Evolutionary conservation across 306 rosid species (phyloP).

Genomic region (cucumber (Cucumis sativus)): DNA sequence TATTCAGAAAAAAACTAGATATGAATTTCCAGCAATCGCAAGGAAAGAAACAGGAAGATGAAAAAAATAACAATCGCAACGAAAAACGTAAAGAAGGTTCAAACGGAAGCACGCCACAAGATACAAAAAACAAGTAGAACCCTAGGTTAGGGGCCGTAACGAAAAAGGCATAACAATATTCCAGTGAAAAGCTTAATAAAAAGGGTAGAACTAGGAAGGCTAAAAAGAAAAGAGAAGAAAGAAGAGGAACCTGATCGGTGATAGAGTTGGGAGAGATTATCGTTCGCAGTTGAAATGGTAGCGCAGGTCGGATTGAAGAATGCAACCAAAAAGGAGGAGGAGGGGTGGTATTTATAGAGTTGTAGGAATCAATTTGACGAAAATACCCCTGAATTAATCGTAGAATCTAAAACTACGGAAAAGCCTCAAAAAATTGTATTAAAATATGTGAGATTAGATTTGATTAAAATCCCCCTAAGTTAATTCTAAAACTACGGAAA

Average conservation of each 20-base stretch:
- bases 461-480: neutral
- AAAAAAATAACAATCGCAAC: neutral
- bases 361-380: neutral
- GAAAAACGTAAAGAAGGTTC: neutral
- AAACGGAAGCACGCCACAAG: neutral
- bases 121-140: neutral
- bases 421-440: neutral
- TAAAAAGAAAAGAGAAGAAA: neutral
- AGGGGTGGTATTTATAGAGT: neutral
- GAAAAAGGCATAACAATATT: neutral
- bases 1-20: neutral
- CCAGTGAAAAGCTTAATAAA: neutral
- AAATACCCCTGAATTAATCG: neutral
- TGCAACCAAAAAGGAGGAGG: fast-evolving
- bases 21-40: neutral
- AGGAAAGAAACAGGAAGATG: neutral
- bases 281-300: neutral
- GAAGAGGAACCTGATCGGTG: neutral
- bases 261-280: neutral
- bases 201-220: neutral
- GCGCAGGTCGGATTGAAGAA: neutral
- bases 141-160: neutral
- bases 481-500: neutral
- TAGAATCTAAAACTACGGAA: neutral
- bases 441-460: no score